These are phyloP conservation scores for Epichloe typhina DNA, from an alignment of 2,329 filamentous ascomycete species.

Conservation along the genomic window DNA sequence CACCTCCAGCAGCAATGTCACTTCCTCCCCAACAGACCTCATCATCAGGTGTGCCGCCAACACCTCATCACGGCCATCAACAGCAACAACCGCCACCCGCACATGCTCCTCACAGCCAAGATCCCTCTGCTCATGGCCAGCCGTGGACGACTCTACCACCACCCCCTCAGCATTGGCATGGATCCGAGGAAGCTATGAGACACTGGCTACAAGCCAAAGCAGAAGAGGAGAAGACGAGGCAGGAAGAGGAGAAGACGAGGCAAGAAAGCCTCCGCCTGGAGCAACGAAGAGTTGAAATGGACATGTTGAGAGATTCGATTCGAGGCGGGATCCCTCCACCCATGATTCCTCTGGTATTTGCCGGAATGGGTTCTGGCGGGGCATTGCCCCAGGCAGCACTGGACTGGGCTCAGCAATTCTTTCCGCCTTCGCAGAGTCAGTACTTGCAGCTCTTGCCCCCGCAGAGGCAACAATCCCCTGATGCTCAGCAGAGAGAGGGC, in stretches of 20 bases:
- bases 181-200: conserved; percentile 56
- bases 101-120: conserved; percentile 15
- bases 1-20: conserved; percentile 53
- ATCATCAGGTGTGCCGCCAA: conserved; percentile 13
- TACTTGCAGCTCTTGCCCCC: conserved; percentile 38
- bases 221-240: conserved; percentile 59
- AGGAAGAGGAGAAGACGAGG: conserved; percentile 59
- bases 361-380: conserved; percentile 51
- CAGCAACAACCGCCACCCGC: conserved; percentile 10
- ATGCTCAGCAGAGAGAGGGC: conserved; percentile 35
- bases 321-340: conserved; percentile 58
- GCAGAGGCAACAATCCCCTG: conserved; percentile 37
- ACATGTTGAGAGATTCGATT: conserved; percentile 57
- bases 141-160: conserved; percentile 42
- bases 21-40: conserved; percentile 35
- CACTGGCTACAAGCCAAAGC: conserved; percentile 57
- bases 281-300: conserved; percentile 59
- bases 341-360: conserved; percentile 64
- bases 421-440: conserved; percentile 36
- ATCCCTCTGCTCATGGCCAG: conserved; percentile 19
- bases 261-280: conserved; percentile 56
- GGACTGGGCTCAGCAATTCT: conserved; percentile 57
- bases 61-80: conserved; percentile 15
- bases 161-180: conserved; percentile 52
- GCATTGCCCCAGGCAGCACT: conserved; percentile 45